A percentile compares a stretch with the other conserved stretches of the same genome.
These are phyloP conservation scores for Kwoniella bestiolae DNA, from an alignment of 768 basidiomycete species.

Conservation along the genomic window DNA sequence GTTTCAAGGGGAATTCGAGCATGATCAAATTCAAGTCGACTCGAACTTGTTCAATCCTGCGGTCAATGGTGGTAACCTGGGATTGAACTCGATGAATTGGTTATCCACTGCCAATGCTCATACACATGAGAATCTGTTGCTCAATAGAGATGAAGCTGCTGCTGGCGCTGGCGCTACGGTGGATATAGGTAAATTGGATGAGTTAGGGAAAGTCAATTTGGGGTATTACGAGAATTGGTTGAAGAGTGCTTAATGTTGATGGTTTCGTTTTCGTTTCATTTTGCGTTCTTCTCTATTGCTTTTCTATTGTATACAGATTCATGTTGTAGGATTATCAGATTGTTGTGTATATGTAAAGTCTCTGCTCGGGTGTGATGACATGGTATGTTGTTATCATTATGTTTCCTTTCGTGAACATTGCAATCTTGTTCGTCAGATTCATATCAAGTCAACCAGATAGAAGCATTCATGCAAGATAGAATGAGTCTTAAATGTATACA, in stretches of 20 bases:
- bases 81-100: background rate
- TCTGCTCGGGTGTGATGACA: too few relatives aligned
- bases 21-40: background rate
- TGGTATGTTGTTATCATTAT: too few relatives aligned
- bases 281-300: too few relatives aligned
- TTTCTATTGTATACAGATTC: too few relatives aligned
- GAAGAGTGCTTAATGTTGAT: too few relatives aligned
- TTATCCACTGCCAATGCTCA: background rate
- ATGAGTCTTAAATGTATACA: background rate
- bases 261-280: too few relatives aligned
- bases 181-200: conserved; percentile 8
- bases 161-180: background rate
- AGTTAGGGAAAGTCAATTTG: conserved; percentile 19
- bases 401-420: too few relatives aligned
- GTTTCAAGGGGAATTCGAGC: conserved; percentile 34
- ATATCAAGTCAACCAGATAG: too few relatives aligned
- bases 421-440: too few relatives aligned
- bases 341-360: too few relatives aligned
- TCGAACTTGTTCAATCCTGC: background rate
- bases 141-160: background rate
- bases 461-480: background rate
- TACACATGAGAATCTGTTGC: background rate
- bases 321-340: too few relatives aligned
- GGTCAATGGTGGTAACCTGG: background rate
- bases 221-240: conserved; percentile 40